These are phyloP conservation scores for Stylonectria norvegica DNA, from an alignment of 2,329 filamentous ascomycete species.

Conservation along the genomic window DNA sequence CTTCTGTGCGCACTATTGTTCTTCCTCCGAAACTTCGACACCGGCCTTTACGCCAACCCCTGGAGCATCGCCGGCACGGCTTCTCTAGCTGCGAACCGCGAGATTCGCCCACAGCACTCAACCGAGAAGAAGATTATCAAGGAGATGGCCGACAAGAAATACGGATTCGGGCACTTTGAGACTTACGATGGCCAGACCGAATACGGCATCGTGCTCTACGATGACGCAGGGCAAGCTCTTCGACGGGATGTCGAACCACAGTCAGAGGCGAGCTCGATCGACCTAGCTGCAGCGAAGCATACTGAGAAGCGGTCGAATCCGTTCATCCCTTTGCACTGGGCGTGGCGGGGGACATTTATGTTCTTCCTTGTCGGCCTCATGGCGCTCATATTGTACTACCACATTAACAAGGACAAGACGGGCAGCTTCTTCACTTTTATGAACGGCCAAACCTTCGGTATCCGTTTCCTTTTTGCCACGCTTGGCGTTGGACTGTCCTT, in stretches of 20 bases:
- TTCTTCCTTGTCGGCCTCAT: conserved; percentile 35
- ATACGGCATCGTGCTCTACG: conserved; percentile 25
- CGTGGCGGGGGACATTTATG: conserved; percentile 35
- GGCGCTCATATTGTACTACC: conserved; percentile 40
- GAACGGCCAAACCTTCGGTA: conserved; percentile 41
- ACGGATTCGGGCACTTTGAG: conserved; percentile 24
- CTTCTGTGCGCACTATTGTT: conserved; percentile 19
- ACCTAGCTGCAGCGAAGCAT: neutral
- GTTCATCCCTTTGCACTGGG: conserved; percentile 35
- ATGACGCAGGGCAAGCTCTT: conserved; percentile 16
- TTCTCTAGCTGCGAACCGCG: conserved; percentile 22
- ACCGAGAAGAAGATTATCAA: conserved; percentile 22
- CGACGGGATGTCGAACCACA: neutral
- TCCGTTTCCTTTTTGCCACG: conserved; percentile 42
- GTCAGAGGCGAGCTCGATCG: conserved; percentile 21
- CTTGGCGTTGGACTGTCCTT: conserved; percentile 42
- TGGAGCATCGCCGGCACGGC: conserved; percentile 31
- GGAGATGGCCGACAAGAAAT: conserved; percentile 25
- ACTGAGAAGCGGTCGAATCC: conserved; percentile 20
- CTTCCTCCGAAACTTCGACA: conserved; percentile 21
- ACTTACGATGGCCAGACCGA: conserved; percentile 18
- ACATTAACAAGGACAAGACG: conserved; percentile 27
- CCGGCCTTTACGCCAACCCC: conserved; percentile 27
- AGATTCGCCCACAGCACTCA: conserved; percentile 17
- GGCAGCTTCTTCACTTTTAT: conserved; percentile 37